Evolutionary conservation across 768 basidiomycete genomes (phyloP).

Genomic region (Lentinula sp.): DNA sequence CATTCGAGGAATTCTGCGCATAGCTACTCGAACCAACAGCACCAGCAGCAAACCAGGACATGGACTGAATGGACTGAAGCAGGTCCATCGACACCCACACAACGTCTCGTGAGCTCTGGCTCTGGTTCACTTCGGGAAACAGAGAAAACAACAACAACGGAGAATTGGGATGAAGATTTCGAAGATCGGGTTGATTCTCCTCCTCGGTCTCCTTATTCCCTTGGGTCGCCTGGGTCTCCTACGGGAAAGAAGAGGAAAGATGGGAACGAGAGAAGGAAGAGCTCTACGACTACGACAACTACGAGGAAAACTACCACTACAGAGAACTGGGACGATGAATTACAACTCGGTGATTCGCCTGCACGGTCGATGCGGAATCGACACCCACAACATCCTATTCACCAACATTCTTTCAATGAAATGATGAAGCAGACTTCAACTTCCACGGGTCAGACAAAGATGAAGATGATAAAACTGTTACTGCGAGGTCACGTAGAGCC

Average conservation of each 20-base stretch:
- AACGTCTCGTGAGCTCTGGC: constrained; percentile 16
- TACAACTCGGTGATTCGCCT: constrained; percentile 26
- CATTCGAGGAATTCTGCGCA: constrained; percentile 9
- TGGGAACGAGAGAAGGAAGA: constrained; percentile 1
- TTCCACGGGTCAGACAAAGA: constrained; percentile 42
- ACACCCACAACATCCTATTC: neutral
- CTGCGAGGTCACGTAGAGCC: constrained; percentile 48
- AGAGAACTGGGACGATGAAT: constrained; percentile 66
- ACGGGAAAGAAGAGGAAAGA: no score
- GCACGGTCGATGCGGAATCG: constrained; percentile 19
- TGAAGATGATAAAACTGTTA: constrained; percentile 72
- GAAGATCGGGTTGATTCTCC: constrained; percentile 47
- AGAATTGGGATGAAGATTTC: constrained; percentile 65
- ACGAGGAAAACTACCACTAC: constrained; percentile 15
- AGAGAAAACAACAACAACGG: neutral
- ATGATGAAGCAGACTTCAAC: constrained; percentile 36
- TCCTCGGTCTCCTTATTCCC: neutral
- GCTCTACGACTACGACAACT: constrained; percentile 8
- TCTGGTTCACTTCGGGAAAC: constrained; percentile 25
- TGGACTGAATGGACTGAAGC: constrained; percentile 35
- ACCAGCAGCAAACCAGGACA: constrained; percentile 18
- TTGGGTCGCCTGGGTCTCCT: no score
- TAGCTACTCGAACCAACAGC: no score
- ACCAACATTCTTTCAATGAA: constrained; percentile 22
- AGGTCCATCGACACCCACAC: constrained; percentile 45